Conservation (phyloP, 805 yeast genomes). For the Metschnikowia gruessii region DNA sequence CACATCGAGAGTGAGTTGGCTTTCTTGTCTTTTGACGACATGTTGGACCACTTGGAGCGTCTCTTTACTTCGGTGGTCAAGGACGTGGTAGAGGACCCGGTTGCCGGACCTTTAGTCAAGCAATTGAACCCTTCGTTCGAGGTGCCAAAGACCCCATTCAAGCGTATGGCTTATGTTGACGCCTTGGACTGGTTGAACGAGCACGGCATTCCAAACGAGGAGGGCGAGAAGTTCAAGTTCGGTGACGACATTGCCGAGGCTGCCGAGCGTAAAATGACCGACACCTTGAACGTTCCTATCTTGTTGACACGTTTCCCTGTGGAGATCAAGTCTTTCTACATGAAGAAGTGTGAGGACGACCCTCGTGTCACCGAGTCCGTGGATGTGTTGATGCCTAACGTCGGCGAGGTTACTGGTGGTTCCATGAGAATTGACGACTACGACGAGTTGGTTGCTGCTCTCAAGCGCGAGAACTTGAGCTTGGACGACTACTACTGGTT, state of each 20-base stretch:
- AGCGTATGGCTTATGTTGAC: conserved; percentile 84
- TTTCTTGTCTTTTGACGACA: conserved; percentile 81
- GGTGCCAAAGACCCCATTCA: conserved; percentile 82
- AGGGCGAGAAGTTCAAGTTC: conserved; percentile 85
- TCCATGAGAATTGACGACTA: conserved; percentile 90
- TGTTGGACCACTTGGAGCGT: conserved; percentile 80
- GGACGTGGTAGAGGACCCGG: conserved; percentile 82
- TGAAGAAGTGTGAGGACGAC: conserved; percentile 89
- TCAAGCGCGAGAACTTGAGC: conserved; percentile 88
- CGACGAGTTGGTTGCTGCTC: conserved; percentile 84
- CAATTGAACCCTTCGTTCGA: conserved; percentile 90
- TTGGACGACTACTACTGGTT: conserved; percentile 92
- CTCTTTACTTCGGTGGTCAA: conserved; percentile 67
- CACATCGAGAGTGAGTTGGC: conserved; percentile 95
- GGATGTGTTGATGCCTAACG: conserved; percentile 98
- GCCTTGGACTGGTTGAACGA: conserved; percentile 97
- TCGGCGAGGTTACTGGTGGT: conserved; percentile 98
- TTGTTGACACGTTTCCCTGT: conserved; percentile 93
- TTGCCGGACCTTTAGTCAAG: conserved; percentile 84
- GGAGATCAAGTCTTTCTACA: conserved; percentile 96
- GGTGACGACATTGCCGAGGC: conserved; percentile 99
- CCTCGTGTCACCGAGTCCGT: conserved; percentile 96
- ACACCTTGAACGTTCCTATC: conserved; percentile 88
- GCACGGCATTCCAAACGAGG: conserved; percentile 91
- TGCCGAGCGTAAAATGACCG: conserved; percentile 98